A percentile compares a stretch with the other conserved stretches of the same genome.
Conservation (phyloP, 2,329 filamentous ascomycete species). For the Botryosphaeria dothidea region DNA sequence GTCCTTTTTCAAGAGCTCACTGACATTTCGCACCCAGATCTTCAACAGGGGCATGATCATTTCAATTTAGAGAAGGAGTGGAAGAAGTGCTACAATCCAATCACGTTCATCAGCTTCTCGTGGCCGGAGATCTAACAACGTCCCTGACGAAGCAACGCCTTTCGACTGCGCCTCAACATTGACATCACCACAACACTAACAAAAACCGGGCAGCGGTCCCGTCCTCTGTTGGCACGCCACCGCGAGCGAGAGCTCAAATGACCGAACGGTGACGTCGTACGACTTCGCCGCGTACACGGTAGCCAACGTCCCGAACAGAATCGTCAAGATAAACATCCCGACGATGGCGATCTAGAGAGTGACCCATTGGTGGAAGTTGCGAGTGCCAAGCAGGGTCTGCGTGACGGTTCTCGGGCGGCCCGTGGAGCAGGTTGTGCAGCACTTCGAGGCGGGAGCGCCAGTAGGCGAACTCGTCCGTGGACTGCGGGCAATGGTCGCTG, state of each 20-base stretch:
- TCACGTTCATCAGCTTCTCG: too few relatives aligned
- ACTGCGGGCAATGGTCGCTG: not conserved
- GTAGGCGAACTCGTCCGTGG: constrained; percentile 20
- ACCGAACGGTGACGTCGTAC: too few relatives aligned
- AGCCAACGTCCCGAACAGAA: constrained; percentile 22
- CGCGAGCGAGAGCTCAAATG: constrained; percentile 19
- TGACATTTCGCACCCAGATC: too few relatives aligned
- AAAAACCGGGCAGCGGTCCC: not conserved
- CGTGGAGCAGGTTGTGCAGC: constrained; percentile 15
- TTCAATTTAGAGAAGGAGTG: too few relatives aligned
- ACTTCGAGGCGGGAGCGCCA: constrained; percentile 18
- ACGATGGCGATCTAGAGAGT: constrained; percentile 22
- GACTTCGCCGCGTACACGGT: constrained; percentile 22
- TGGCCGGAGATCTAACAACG: too few relatives aligned
- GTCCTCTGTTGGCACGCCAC: constrained; percentile 17
- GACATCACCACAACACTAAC: too few relatives aligned
- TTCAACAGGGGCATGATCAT: too few relatives aligned
- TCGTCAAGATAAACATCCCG: constrained; percentile 22
- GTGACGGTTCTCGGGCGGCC: constrained; percentile 20
- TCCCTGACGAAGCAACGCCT: too few relatives aligned
- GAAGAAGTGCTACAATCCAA: too few relatives aligned
- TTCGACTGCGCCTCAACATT: too few relatives aligned
- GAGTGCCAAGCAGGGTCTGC: not conserved
- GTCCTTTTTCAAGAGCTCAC: too few relatives aligned
- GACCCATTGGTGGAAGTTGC: constrained; percentile 12